Base-by-base conservation (phyloP, 2,329 filamentous ascomycete genomes). In the Pseudogymnoascus sp. region DNA sequence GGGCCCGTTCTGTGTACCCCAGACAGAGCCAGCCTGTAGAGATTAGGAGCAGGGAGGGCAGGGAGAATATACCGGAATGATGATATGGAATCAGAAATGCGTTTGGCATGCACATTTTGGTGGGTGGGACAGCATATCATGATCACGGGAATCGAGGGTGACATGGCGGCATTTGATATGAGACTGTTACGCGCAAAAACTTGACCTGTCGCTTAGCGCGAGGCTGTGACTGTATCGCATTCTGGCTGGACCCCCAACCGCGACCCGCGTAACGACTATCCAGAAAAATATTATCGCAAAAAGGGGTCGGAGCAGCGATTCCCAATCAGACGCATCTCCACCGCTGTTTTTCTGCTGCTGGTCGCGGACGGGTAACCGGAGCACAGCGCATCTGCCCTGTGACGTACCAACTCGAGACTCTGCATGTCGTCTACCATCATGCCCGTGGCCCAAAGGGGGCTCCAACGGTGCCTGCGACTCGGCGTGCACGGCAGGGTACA, bases 371-470 rank as follows among this genome's bases (percentile, higher is more conserved):
- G 48, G 29, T 33, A 33, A 55, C 29, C 33, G 48, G 48, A 33
- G 48, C 48, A 33, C 48, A 33, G 48, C 48, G 48, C 48, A 55
- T 55, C 29, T 55, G 48, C 48, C 29, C 48, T 55, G 48, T 55
- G 48, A 55, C 48, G 48, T 55, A 55, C 48, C 48, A 33, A 52
- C 45, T 52, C n/a, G 27, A 33, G 31, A n/a, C 48, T 55, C 48
- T 55, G 29, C 48, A 55, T 33, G 48, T 55, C 48, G 58, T 59
- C 35, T 13, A 29, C 33, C 18, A n/a, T 59, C 42, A 61, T 59
- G 31, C 42, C 61, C 25, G 59, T 62, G 36, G 61, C 55, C 39
- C 58, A 61, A n/a, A 60, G 48, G 29, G 59, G 37, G 37, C 45
- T 63, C 31, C 59, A 40, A 12, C 40, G 59, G 31, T 58, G 52